Conservation (phyloP, 1,139 yeast species). For the Kazachstania sp. region DNA sequence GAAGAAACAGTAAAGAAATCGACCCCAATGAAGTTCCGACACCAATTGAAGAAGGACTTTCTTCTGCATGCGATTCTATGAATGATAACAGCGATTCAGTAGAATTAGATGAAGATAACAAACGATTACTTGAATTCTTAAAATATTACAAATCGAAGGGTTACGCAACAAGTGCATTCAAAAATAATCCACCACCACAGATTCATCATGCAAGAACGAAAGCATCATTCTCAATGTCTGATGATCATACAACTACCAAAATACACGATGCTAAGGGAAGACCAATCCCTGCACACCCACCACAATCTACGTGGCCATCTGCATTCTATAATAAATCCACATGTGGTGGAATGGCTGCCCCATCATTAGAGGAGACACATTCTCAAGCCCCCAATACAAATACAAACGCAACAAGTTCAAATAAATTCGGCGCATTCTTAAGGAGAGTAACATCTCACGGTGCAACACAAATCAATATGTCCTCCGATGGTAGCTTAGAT, state of each 20-base stretch:
- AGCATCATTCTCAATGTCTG: slow-evolving; percentile 6
- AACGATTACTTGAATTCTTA: slow-evolving; percentile 49
- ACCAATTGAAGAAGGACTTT: neutral
- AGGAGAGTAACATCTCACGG: slow-evolving; percentile 28
- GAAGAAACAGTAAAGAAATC: neutral
- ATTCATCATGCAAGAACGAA: neutral
- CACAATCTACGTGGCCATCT: slow-evolving; percentile 40
- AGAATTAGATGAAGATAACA: slow-evolving; percentile 38
- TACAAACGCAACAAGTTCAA: slow-evolving; percentile 12
- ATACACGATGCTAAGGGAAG: slow-evolving; percentile 33
- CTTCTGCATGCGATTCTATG: neutral
- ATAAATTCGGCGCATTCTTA: slow-evolving; percentile 28
- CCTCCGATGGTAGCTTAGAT: slow-evolving; percentile 1
- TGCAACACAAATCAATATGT: slow-evolving; percentile 3
- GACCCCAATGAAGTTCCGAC: neutral
- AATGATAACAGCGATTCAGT: neutral
- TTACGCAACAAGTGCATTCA: slow-evolving; percentile 25
- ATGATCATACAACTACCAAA: neutral
- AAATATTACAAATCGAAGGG: slow-evolving; percentile 40
- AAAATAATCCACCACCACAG: slow-evolving; percentile 8
- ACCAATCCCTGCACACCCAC: slow-evolving; percentile 43
- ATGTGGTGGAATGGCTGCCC: neutral
- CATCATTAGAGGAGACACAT: neutral
- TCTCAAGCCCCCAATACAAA: slow-evolving; percentile 5
- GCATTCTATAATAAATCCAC: slow-evolving; percentile 27